phyloP scores from a whole-genome alignment of 108 stramenopile genomes.

The Cylindrotheca closterium region DNA sequence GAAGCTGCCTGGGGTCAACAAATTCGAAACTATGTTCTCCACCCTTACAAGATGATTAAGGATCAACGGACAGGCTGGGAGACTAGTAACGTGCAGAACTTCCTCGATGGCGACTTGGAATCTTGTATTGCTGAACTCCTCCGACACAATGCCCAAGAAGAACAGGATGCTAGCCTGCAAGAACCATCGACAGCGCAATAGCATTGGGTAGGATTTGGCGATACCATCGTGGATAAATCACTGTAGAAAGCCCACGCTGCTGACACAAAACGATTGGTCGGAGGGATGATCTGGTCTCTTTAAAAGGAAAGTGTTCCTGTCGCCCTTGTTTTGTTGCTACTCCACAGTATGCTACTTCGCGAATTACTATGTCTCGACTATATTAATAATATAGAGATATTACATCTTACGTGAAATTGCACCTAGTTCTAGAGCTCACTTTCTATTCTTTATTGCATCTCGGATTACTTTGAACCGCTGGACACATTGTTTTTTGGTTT shows the following conservation, averaged over 20 bases:
- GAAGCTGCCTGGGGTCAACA: constrained; percentile 94
- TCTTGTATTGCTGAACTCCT: constrained; percentile 72
- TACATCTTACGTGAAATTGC: no score
- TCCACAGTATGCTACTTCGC: no score
- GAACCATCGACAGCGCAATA: constrained; percentile 1
- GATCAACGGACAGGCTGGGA: constrained; percentile 91
- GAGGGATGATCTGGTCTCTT: no score
- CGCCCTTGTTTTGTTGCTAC: no score
- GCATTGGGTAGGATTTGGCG: not conserved
- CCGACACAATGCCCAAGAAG: constrained; percentile 50
- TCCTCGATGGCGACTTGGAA: constrained; percentile 89
- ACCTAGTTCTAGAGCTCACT: constrained; percentile 19
- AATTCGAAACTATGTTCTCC: constrained; percentile 96
- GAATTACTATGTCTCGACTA: no score
- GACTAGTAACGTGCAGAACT: constrained; percentile 73
- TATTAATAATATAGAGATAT: no score
- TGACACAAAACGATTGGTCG: no score
- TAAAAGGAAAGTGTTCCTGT: no score
- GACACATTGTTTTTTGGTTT: constrained; percentile 95
- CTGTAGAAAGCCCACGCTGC: no score
- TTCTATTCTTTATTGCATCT: constrained; percentile 70
- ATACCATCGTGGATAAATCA: no score
- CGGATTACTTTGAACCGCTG: constrained; percentile 93
- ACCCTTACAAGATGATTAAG: constrained; percentile 97
- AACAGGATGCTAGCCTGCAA: constrained; percentile 25